phyloP scores from a whole-genome alignment of 169 alveolate species.

The Plasmodium sp. region DNA sequence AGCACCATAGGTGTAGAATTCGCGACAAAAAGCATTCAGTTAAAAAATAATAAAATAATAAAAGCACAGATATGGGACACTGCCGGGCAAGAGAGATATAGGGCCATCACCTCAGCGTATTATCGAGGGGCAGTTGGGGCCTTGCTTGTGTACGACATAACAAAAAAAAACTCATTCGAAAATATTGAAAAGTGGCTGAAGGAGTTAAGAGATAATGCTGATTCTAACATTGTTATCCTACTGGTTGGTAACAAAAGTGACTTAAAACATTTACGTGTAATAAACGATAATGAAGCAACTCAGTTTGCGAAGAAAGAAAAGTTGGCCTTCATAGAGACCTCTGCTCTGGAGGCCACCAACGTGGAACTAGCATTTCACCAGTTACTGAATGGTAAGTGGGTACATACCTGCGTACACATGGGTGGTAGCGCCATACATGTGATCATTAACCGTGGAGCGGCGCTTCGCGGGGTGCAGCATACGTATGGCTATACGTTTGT shows the following conservation, averaged over 20 bases:
- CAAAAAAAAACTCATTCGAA: conserved; percentile 95
- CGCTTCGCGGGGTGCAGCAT: background rate
- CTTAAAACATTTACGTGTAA: conserved; percentile 91
- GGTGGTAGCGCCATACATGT: background rate
- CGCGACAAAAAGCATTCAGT: conserved; percentile 93
- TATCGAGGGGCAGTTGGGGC: conserved; percentile 99
- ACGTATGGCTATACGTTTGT: background rate
- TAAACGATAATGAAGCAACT: conserved; percentile 94
- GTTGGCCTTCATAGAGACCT: conserved; percentile 95
- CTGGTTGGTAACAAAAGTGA: conserved; percentile 99
- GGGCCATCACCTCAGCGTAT: conserved; percentile 99
- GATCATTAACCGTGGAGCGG: background rate
- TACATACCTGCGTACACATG: background rate
- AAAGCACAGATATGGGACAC: conserved; percentile 99
- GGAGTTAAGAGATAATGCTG: conserved; percentile 98
- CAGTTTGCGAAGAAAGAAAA: conserved; percentile 92
- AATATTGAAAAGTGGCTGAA: conserved; percentile 96
- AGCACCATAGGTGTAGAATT: conserved; percentile 99
- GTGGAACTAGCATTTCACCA: conserved; percentile 95
- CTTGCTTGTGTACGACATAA: conserved; percentile 97
- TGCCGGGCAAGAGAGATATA: conserved; percentile 99
- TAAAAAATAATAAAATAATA: conserved; percentile 92
- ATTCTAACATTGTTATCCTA: conserved; percentile 94
- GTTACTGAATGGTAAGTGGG: conserved; percentile 63
- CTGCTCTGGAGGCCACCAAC: conserved; percentile 96